Base-by-base conservation (phyloP, 805 yeast genomes). In the Candida coleopterorum region DNA sequence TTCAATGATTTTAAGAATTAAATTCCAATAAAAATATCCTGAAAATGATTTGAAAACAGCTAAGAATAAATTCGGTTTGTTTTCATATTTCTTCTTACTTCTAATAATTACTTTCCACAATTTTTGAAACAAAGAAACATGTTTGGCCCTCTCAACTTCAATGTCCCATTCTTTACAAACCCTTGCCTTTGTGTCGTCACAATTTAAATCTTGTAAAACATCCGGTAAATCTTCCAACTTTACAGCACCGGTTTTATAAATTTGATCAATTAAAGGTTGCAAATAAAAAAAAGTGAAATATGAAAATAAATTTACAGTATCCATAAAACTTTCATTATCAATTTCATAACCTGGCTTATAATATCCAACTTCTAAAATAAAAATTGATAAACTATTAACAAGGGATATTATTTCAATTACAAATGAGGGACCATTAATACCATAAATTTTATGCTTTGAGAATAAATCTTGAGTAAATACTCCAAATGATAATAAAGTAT, bases 221-320 rank as follows among this genome's bases (percentile, higher is more conserved):
- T 74, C 70, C 9, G 96, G 96, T 34, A 90, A 70, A 55, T 88
- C 96, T 2, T 67, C 62, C 9, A 46, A 43, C 18, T 39, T 41
- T 14, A 57, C 54, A 14, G 48, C 48, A n/a, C 43, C 49, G 7
- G 55, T 48, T 14, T 37, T 33, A 42, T 56, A 48, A 33, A 58
- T 52, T 20, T 47, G 39, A 22, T 43, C 35, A 27, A 62, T 53
- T 18, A 52, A 40, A 2, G 60, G 60, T 25, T 53, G 49, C 23
- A 59, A 42, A 55, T 58, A 62, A 17, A 41, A 35, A 37, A 58
- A 59, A 11, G 62, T 45, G 28, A 53, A 36, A 14, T 39, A 34
- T 6, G 50, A 38, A 27, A 52, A 49, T 29, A 60, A 26, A 42
- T 56, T 54, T 25, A 49, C 43, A 18, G 42, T 43, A 8, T 53